Base-by-base conservation (phyloP, 495 filamentous ascomycete species). In the Annulohypoxylon bovei region DNA sequence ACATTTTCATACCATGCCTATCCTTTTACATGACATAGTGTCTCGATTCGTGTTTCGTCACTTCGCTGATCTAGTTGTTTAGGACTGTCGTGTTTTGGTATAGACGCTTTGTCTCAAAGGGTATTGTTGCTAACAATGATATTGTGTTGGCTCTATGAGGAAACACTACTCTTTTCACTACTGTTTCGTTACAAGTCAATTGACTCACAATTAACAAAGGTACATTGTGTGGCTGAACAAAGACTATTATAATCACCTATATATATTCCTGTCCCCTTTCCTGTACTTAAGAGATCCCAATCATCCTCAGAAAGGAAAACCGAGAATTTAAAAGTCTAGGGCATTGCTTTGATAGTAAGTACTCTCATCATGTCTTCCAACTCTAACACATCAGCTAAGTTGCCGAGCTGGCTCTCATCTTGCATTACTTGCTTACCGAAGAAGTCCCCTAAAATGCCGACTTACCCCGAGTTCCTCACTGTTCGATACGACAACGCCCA, bases 261-360 rank as follows among this genome's bases (percentile, higher is more conserved):
- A 68, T 47, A 37, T 22, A 2, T 5, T 14, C 6, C 47, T 55
- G 6, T 16, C 3, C 9, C 44, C n/a, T 9, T 9, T 4, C 7
- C 9, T 20, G 12, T 14, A 32, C 22, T 14, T 16, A 23, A 42
- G 18, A 35, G 33, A 12, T 27, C 2, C 20, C 9, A 27, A 7
- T n/a, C 12, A 50, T 28, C 11, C 23, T 27, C 12, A 14, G 22
- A 28, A 1, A 1, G 25, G 4, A n/a, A 6, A 11, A 28, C 1
- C 11, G 5, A 14, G 22, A n/a, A n/a, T 18, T 28, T 32, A 1
- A 33, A n/a, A 53, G 20, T 20, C 14, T 30, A 20, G 40, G 18
- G 33, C 28, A 22, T 50, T 59, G 16, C 54, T 66, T 66, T 23
- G 44, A 66, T 33, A 66, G 63, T 59, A 42, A 53, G 39, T 32